Evolutionary conservation across 2,329 filamentous ascomycete genomes (phyloP), one percentile per base, ranked within the genome.

Genomic region (Acephala macrosclerotiorum): DNA sequence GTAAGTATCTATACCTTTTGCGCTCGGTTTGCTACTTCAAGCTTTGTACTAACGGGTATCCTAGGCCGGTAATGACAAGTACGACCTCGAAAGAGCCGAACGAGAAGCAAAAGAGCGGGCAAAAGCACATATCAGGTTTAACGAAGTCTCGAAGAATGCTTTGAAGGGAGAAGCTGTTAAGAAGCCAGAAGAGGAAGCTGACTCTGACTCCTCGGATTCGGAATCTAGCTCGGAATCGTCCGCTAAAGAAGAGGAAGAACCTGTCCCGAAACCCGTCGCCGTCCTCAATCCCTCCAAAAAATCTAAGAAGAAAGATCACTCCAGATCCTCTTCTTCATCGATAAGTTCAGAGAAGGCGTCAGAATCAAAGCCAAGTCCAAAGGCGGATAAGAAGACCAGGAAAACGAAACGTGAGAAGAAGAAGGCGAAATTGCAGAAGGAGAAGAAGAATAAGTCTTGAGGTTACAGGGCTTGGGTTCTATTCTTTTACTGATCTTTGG

Each of bases 51-150:
- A 38, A 73, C 57, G 14, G 47, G 26, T n/a, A 11, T 33, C 29
- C 14, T 29, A 78, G 76, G 66, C 70, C 38, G 74, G 75, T 38
- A 83, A 87, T 75, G 78, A 85, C 40, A 83, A 83, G 73, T 78
- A 82, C 69, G 83, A 86, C 65, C 68, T 83, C 9, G 78, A 84
- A 72, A 78, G 79, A 63, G 83, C 83, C 57, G 80, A 85, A 70
- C 77, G 79, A 69, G 76, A 82, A 72, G 80, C 82, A 12, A 83
- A 83, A 70, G 82, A 86, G 68, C 81, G 80, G 65, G 82, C 83
- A 11, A 79, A 79, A 40, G 82, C 84, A 16, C 79, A 83, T 62
- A 75, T 82, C 36, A 85, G 81, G 68, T 82, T 83, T 29, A 76
- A 78, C 14, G 73, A 80, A 61, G 58, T 82, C 14, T 78, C 80